phyloP scores from a whole-genome alignment of 2,329 filamentous ascomycete species.

The Thelonectria discophora region DNA sequence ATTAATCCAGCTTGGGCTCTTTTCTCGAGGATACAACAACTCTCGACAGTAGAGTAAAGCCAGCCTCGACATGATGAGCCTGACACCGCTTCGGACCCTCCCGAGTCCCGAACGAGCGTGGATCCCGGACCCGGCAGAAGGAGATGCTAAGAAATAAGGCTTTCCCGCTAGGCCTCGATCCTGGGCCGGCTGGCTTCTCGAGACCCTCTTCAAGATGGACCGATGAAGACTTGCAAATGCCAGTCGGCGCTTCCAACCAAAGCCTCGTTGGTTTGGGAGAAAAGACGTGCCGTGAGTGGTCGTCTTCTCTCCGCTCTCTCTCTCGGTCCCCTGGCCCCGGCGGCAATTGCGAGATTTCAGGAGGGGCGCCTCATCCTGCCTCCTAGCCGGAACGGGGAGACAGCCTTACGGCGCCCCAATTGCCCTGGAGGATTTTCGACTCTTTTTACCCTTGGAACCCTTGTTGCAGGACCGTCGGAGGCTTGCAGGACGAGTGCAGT shows the following conservation, averaged over 20 bases:
- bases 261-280: neutral
- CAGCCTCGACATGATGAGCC: no score
- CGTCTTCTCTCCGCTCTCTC: no score
- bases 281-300: neutral
- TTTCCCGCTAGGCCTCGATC: neutral
- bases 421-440: neutral
- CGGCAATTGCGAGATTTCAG: constrained; percentile 13
- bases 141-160: neutral
- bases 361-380: constrained; percentile 14
- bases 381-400: neutral
- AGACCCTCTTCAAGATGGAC: no score
- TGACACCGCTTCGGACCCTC: no score
- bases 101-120: neutral
- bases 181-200: neutral
- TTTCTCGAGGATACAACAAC: no score
- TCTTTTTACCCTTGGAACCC: neutral
- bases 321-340: neutral
- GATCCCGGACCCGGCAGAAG: no score
- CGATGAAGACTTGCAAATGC: neutral
- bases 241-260: neutral
- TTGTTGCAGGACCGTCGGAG: neutral
- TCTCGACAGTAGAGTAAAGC: no score
- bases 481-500: neutral
- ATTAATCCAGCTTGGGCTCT: neutral
- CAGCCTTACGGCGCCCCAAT: neutral